Conservation (phyloP, 352 stramenopile species). For the Globisporangium barbulae region DNA sequence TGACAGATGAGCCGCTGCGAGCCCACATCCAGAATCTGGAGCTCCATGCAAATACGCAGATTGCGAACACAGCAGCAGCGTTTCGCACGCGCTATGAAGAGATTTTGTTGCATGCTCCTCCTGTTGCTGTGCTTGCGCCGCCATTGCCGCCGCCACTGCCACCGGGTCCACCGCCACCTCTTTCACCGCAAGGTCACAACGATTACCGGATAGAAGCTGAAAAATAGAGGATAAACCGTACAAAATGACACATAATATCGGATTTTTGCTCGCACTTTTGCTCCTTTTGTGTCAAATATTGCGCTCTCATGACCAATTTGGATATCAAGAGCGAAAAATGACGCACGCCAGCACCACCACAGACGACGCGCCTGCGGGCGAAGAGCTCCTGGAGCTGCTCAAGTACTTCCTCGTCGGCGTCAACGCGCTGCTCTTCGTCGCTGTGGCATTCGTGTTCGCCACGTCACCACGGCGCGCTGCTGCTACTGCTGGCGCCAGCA, state of each 20-base stretch:
- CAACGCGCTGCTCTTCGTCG: conserved; percentile 60
- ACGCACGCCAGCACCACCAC: conserved; percentile 21
- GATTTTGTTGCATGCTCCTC: conserved; percentile 21
- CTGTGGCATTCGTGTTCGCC: conserved; percentile 32
- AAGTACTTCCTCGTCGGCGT: conserved; percentile 57
- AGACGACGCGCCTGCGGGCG: not conserved
- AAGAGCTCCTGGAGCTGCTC: conserved; percentile 46
- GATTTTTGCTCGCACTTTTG: too few species aligned
- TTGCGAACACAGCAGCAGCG: conserved; percentile 47
- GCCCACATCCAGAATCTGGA: conserved; percentile 31
- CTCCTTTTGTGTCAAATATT: not conserved
- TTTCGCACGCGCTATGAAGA: conserved; percentile 45
- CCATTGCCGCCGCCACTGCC: conserved; percentile 1
- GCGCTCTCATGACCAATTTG: too few species aligned
- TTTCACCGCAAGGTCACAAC: not conserved
- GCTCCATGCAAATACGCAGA: conserved; percentile 31
- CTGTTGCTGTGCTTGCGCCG: not conserved
- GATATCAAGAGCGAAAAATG: conserved; percentile 5
- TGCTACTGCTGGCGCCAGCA: not conserved
- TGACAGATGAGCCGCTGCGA: conserved; percentile 37
- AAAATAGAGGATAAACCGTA: not conserved
- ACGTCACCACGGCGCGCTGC: conserved; percentile 10
- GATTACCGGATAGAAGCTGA: not conserved
- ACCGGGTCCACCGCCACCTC: conserved; percentile 2
- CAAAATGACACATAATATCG: not conserved